A percentile compares a stretch with the other conserved stretches of the same genome.
These are phyloP conservation scores for Lepidium campestre DNA, from an alignment of 441 rosid species.

Conservation along the genomic window DNA sequence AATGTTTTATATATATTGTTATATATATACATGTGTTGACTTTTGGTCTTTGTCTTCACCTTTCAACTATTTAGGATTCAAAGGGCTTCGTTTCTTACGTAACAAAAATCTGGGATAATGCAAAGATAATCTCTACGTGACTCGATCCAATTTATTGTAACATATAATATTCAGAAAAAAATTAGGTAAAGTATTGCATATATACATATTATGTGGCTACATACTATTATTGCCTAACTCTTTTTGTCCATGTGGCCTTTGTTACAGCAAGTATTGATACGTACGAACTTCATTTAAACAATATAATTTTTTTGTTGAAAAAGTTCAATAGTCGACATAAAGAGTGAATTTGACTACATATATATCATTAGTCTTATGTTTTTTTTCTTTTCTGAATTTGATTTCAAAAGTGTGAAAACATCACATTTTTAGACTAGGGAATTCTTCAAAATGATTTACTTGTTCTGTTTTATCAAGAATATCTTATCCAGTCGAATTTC, in stretches of 20 bases:
- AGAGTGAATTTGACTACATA: not conserved
- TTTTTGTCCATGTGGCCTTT: conserved; percentile 17
- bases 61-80: conserved; percentile 24
- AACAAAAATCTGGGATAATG: not conserved
- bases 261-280: not conserved
- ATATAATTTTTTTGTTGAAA: not conserved
- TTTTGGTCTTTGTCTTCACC: conserved; percentile 4
- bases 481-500: no score
- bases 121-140: not conserved
- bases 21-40: conserved; percentile 2
- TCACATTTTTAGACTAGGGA: not conserved
- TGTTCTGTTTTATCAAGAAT: no score
- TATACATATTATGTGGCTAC: not conserved
- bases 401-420: not conserved
- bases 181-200: not conserved
- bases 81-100: conserved; percentile 22
- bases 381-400: no score
- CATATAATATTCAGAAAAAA: not conserved
- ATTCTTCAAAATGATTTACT: no score
- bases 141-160: not conserved
- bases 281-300: not conserved
- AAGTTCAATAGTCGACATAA: not conserved
- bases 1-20: not conserved
- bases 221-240: conserved; percentile 19
- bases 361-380: not conserved